Evolutionary conservation across 2,329 filamentous ascomycete genomes (phyloP), one percentile per base, ranked within the genome.

Genomic region (Scedosporium minutisporum): DNA sequence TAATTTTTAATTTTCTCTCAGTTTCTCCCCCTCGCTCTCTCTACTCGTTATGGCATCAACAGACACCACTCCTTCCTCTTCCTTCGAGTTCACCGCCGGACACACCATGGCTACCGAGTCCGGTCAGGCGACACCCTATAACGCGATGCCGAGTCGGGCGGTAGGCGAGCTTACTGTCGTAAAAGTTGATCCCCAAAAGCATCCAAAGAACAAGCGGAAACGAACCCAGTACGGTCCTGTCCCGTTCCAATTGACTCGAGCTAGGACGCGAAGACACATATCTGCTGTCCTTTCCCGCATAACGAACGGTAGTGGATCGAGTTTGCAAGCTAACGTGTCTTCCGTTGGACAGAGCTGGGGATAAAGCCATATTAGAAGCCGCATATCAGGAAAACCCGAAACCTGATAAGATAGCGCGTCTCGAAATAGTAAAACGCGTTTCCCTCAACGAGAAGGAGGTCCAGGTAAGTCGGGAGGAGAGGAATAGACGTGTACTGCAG

Each of bases 371-470:
- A 61, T 86, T 97, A 65, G 93, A 97, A 75, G 83, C 89, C 42
- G 91, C 93, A 64, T 97, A 96, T 72, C 82, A 85, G 68, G 83
- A 81, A 65, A 96, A 97, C 73, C 85, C 91, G 6, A 97, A 96
- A 75, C 93, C 93, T 41, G 93, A 96, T 78, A 97, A 96, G 77
- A 83, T 87, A 63, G 89, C 91, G 74, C 90, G 93, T 77, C 82
- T 90, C 57, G 87, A 88, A 64, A 92, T 97, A 66, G 91, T 96
- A 64, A 84, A 85, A 76, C 89, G 87, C 75, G 92, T 97, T 65
- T 89, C 90, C 25, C 82, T 97, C 66, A 93, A 90, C 67, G 93
- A 97, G 78, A 97, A 96, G 75, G 93, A 97, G 79, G 91, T 97
- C 44, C 93, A 97, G 86, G 93, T 96, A 78, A 75, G 87, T 75